Evolutionary conservation across 225 moss, liverwort and hornwort genomes (phyloP).

Genomic region (Bryoerythrophyllum caledonicum): DNA sequence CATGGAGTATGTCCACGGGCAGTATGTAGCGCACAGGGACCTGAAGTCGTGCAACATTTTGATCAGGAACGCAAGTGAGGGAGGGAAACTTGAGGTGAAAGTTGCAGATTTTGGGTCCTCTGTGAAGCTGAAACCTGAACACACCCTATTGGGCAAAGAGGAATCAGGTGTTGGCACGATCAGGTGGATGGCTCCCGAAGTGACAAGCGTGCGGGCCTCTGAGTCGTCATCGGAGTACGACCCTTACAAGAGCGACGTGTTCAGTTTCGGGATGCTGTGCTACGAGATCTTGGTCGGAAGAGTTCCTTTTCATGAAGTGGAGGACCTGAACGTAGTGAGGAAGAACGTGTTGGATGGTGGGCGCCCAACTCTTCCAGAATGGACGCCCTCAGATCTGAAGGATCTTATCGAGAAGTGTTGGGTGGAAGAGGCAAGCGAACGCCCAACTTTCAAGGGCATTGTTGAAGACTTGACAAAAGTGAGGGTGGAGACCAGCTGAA

Average conservation of each 20-base stretch:
- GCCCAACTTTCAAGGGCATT: neutral
- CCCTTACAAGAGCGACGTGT: slow-evolving; percentile 19
- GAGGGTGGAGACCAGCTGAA: neutral
- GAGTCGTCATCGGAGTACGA: neutral
- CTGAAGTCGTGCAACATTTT: slow-evolving; percentile 21
- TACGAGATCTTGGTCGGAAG: slow-evolving; percentile 5
- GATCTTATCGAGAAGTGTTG: neutral
- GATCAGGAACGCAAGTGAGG: neutral
- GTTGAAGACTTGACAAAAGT: neutral
- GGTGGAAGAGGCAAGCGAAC: neutral
- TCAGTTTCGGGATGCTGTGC: slow-evolving; percentile 17
- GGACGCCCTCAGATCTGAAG: neutral
- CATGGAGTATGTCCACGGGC: neutral
- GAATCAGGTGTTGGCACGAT: neutral
- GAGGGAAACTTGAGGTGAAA: neutral
- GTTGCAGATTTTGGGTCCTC: slow-evolving; percentile 28
- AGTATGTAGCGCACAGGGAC: slow-evolving; percentile 6
- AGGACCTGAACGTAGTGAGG: neutral
- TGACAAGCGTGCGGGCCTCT: neutral
- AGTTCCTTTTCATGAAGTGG: neutral
- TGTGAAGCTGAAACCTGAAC: neutral
- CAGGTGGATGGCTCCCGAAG: slow-evolving; percentile 12
- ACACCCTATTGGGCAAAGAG: neutral
- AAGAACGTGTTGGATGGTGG: neutral
- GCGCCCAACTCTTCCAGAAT: neutral